These are phyloP conservation scores for Linnemannia schmuckeri DNA, from an alignment of 192 early-diverging fungal genomes.

Conservation along the genomic window DNA sequence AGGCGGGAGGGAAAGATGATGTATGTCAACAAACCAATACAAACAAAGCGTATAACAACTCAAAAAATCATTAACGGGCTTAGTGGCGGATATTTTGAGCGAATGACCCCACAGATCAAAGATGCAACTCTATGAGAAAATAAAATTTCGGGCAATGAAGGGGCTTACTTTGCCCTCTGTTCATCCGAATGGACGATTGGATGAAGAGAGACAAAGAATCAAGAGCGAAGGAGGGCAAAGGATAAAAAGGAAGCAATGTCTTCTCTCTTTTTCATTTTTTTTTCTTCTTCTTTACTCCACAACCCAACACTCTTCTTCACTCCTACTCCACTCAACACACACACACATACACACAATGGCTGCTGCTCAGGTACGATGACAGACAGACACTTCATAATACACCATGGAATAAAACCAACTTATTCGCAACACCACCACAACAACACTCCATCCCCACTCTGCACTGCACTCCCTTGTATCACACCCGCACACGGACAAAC, in stretches of 20 bases:
- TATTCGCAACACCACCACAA: not conserved
- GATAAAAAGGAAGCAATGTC: not conserved
- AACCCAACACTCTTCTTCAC: not conserved
- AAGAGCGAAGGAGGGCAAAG: not conserved
- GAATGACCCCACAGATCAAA: constrained; percentile 5
- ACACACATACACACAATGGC: constrained; percentile 7
- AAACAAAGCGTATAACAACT: not conserved
- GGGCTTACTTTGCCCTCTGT: not conserved
- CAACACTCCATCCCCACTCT: not conserved
- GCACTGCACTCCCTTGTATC: not conserved
- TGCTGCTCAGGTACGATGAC: constrained; percentile 20
- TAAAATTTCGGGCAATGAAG: not conserved
- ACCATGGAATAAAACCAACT: not conserved
- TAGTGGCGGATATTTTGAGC: not conserved
- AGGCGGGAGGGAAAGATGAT: not conserved
- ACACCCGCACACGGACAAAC: not conserved
- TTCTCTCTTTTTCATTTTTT: not conserved
- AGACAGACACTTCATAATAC: not conserved
- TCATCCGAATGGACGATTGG: not conserved
- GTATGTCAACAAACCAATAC: not conserved
- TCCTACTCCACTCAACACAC: not conserved
- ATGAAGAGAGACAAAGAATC: not conserved
- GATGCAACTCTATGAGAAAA: not conserved
- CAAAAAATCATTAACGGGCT: not conserved
- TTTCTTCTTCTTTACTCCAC: not conserved